These are phyloP conservation scores for Phytophthora capsici DNA, from an alignment of 352 stramenopile genomes.

Conservation along the genomic window DNA sequence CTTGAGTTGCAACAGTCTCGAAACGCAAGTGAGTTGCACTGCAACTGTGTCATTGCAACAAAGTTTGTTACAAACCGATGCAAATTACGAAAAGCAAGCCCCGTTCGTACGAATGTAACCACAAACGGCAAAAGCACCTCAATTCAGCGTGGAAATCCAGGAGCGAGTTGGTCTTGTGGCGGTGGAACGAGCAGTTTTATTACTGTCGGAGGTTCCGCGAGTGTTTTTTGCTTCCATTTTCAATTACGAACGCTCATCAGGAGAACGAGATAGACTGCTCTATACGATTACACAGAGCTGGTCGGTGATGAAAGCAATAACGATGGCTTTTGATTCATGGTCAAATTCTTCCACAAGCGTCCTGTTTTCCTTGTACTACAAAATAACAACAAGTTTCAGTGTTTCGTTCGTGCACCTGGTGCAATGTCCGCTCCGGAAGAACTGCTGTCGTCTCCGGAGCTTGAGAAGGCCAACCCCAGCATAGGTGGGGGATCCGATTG, in stretches of 20 bases:
- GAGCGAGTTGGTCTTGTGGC: background rate
- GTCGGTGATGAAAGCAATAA: too few species aligned
- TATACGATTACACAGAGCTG: too few species aligned
- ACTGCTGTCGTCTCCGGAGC: conserved; percentile 31
- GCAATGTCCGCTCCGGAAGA: conserved; percentile 6
- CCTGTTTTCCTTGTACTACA: background rate
- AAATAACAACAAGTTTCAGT: background rate
- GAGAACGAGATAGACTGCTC: too few species aligned
- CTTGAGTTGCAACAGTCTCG: background rate
- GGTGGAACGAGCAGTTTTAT: background rate
- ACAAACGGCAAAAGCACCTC: background rate
- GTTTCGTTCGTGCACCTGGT: background rate
- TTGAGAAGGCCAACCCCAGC: conserved; percentile 33
- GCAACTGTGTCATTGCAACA: background rate
- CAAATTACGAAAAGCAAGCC: background rate
- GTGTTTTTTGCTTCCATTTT: background rate
- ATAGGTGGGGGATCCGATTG: conserved; percentile 33
- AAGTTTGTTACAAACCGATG: background rate
- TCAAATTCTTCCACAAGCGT: too few species aligned
- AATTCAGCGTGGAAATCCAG: background rate
- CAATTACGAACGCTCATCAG: too few species aligned
- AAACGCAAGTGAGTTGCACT: too few species aligned
- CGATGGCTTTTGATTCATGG: background rate
- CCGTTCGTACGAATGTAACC: background rate
- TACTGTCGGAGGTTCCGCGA: background rate